A percentile compares a stretch with the other conserved stretches of the same genome.
Conservation (phyloP, 768 basidiomycete genomes). For the Suillus plorans region DNA sequence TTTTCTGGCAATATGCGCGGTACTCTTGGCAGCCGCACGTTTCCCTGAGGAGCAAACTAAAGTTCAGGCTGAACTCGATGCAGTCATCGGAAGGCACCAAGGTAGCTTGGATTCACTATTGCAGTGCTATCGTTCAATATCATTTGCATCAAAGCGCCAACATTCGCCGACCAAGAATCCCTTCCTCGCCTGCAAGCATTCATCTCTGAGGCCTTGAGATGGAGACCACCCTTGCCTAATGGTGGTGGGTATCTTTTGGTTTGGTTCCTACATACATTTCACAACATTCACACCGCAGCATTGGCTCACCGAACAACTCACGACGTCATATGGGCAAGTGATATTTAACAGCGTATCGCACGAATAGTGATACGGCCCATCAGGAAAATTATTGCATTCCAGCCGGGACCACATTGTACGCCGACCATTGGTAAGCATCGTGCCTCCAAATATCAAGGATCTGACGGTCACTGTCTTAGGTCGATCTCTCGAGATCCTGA, state of each 20-base stretch:
- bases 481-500: constrained; percentile 52
- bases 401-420: constrained; percentile 35
- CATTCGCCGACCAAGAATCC: no score
- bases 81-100: no score
- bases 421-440: constrained; percentile 36
- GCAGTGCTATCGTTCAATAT: no score
- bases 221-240: background rate
- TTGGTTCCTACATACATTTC: background rate
- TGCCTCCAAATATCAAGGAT: background rate
- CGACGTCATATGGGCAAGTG: constrained; percentile 55
- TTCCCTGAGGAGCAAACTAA: no score
- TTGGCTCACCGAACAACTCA: constrained; percentile 61
- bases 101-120: no score
- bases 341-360: background rate
- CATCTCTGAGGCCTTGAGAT: no score
- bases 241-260: constrained; percentile 24
- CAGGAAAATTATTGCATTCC: constrained; percentile 41
- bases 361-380: background rate
- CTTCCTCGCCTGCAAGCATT: no score
- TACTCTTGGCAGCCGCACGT: no score
- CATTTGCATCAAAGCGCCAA: no score
- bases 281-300: constrained; percentile 27
- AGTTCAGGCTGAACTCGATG: no score
- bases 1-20: no score
- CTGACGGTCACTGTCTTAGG: constrained; percentile 13